Conservation (phyloP, 106 monocot species). For the Dendrobium officinale region DNA sequence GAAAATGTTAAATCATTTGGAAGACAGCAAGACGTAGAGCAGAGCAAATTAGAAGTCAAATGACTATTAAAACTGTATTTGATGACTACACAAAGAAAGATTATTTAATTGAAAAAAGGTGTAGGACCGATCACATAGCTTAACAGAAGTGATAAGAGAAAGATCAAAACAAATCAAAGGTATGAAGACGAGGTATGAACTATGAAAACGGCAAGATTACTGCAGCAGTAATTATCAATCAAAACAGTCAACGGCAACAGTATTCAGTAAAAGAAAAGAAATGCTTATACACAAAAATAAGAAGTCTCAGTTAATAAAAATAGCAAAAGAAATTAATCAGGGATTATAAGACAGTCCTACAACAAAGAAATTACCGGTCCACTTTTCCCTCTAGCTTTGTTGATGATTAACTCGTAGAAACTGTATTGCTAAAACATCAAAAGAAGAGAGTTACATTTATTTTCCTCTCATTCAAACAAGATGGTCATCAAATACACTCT, state of each 20-base stretch:
- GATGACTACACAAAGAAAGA: neutral
- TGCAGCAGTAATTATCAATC: neutral
- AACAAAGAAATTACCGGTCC: conserved; percentile 74
- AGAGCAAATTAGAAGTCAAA: neutral
- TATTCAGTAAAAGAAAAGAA: neutral
- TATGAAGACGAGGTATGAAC: neutral
- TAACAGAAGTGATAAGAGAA: neutral
- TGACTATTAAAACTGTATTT: neutral
- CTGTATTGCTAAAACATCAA: conserved; percentile 81
- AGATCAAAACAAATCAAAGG: neutral
- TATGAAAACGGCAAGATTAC: neutral
- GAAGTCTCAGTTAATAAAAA: neutral
- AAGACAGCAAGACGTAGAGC: neutral
- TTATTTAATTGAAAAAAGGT: neutral
- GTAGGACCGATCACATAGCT: neutral
- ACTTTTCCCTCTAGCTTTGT: conserved; percentile 99
- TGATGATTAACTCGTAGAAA: conserved; percentile 95
- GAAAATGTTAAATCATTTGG: neutral
- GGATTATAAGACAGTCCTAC: neutral
- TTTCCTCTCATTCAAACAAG: neutral
- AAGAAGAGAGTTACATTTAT: neutral
- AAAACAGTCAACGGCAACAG: neutral
- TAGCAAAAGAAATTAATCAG: conserved; percentile 3
- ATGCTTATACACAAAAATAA: neutral
- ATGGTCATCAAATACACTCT: neutral